phyloP scores from a whole-genome alignment of 306 rosid species.

The Heteromeles arbutifolia region DNA sequence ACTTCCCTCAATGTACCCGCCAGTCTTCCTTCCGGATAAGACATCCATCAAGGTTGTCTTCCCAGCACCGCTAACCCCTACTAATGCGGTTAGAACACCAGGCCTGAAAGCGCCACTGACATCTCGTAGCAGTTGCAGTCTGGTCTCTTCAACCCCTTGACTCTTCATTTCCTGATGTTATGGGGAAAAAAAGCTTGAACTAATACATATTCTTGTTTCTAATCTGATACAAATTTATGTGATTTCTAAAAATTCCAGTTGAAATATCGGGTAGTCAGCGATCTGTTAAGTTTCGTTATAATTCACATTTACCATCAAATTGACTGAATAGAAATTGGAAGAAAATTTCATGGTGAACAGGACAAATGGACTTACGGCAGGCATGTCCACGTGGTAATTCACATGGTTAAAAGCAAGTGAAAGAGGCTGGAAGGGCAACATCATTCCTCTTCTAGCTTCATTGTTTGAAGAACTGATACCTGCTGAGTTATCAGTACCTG shows the following conservation, averaged over 20 bases:
- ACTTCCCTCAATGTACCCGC: slow-evolving; percentile 41
- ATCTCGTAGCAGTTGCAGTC: slow-evolving; percentile 24
- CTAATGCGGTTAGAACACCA: slow-evolving; percentile 42
- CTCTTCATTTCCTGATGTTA: slow-evolving; percentile 45
- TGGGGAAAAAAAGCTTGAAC: neutral
- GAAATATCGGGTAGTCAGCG: no score
- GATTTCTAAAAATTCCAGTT: neutral
- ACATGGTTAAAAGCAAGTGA: slow-evolving; percentile 21
- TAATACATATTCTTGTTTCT: neutral
- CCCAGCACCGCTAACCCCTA: slow-evolving; percentile 49
- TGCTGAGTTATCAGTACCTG: neutral
- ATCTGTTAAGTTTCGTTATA: neutral
- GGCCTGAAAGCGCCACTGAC: slow-evolving; percentile 41
- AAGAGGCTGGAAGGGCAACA: slow-evolving; percentile 29
- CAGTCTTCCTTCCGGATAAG: slow-evolving; percentile 42
- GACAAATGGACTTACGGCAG: slow-evolving; percentile 1
- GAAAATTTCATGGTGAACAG: neutral
- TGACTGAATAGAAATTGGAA: neutral
- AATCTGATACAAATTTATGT: neutral
- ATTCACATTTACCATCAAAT: neutral
- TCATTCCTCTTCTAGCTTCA: slow-evolving; percentile 17
- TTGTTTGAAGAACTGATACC: neutral
- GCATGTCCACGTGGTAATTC: slow-evolving; percentile 26
- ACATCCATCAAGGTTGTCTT: slow-evolving; percentile 49
- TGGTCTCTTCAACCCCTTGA: slow-evolving; percentile 31